Evolutionary conservation across 306 rosid genomes (phyloP), one percentile per base, ranked within the genome.

Genomic region (Gleditsia sinensis): DNA sequence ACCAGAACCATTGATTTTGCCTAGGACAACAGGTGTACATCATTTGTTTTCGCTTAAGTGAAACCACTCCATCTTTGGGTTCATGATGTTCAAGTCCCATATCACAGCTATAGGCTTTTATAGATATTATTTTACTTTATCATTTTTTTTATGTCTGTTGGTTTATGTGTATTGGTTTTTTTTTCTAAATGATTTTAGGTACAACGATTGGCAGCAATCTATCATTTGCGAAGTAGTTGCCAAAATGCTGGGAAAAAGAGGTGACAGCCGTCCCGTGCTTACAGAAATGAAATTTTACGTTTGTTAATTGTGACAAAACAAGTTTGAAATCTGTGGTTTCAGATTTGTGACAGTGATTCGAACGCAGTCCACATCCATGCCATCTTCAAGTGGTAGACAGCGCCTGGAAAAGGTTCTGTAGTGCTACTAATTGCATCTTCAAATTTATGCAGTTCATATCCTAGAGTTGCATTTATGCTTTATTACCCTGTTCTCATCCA

Each of bases 321-420:
- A 34, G 37, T 68, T 78, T 61, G 72, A 55, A 17, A 56, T 80
- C 65, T 59, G 51, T 77, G 68, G 63, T 61, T 75, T 76, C 88
- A 94, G 98, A 77, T 91, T 94, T 78, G 97, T 91, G 58, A 94
- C 96, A 1, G 85, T 94, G 50, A 69, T 77, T 85, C 85, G 83
- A 54, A 87, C 97, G 1, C 92, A 76, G 45, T 77, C 82, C 54
- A 94, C 98, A 7, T 78, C 91, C 75, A 81, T 91, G 89, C 97
- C 98, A 67, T 90, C 97, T 36, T 56, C 93, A 43, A 85, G 69
- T 78, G 93, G 89, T 60, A 90, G 87, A 88, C 69, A 84, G 75
- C 90, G 92, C 65, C 78, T 90, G 61, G 87, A 86, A 83, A 85
- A 88, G 96, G 97, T 94, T 63, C 40, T 76, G 40, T 28, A 20